Evolutionary conservation across 768 basidiomycete genomes (phyloP), one percentile per base, ranked within the genome.

Genomic region (Stropharia rugosoannulata): DNA sequence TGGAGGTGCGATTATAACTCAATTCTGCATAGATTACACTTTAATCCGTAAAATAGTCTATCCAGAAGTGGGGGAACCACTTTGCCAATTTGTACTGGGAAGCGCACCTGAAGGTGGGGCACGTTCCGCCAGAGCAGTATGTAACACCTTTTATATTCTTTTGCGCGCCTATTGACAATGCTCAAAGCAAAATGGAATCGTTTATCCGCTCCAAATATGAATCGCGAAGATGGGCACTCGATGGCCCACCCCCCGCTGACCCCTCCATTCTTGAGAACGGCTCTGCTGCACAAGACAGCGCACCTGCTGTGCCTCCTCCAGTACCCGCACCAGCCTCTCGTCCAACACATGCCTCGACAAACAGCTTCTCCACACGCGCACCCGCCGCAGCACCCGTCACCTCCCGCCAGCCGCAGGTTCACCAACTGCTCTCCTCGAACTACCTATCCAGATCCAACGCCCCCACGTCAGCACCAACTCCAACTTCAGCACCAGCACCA

Each of bases 161-260:
- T 15, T 35, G 46, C 50, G 5, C 49, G 19, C 43, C 45, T 13
- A 32, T 11, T 46, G 10, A 25, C 35, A 16, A 37, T 39, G 35
- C 45, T 18, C 54, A n/a, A 67, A 96, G 95, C 70, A 98, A 98
- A 82, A 95, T 98, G 79, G 96, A 98, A 55, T 94, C 92, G 0
- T 98, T 95, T 72, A 90, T 98, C 57, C 88, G 96, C 48, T 95
- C 92, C 18, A 98, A 99, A 70, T 99, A 99, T 69, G 96, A 99
- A 71, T 85, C 89, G 2, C 80, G 82, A 22, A 79, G 96, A 55
- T 99, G 96, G 96, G 96, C 95, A 2, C 74, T 89, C 71, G 90
- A 95, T n/a, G 94, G 91, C 0, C 89, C 91, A 12, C 84, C 80
- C 0, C 96, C 96, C 0, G 65, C 73, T 0, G 91, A 98, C 70